Percentiles rank a stretch among this genome's conserved stretches.
Conservation (phyloP, 176 grass and related monocot species). For the Bothriochloa decipiens region DNA sequence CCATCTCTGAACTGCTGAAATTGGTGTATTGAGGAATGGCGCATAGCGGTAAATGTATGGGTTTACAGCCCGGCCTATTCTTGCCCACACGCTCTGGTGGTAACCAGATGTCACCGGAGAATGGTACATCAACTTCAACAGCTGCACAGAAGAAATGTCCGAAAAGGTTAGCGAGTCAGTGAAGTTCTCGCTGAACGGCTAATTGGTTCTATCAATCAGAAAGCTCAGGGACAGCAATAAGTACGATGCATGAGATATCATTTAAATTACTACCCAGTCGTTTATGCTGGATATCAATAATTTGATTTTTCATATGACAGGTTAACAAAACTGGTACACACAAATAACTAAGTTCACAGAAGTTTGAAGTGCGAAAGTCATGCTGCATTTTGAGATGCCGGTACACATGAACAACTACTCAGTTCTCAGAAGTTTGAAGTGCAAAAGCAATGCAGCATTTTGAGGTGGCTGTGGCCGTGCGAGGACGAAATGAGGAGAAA, state of each 20-base stretch:
- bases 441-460: not conserved
- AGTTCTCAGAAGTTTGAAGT: not conserved
- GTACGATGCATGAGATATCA: not conserved
- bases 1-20: constrained; percentile 84
- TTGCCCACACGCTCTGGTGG: constrained; percentile 84
- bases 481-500: not conserved
- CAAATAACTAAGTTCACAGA: constrained; percentile 10
- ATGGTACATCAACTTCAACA: constrained; percentile 92
- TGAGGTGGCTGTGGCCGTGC: not conserved
- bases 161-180: constrained; percentile 15
- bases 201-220: constrained; percentile 9
- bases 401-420: not conserved
- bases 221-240: not conserved
- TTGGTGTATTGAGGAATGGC: constrained; percentile 70
- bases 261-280: not conserved
- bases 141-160: constrained; percentile 49
- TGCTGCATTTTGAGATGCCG: not conserved
- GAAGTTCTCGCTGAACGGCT: constrained; percentile 4
- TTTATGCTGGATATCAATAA: not conserved
- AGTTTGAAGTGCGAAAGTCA: constrained; percentile 5
- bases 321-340: not conserved
- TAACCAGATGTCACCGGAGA: constrained; percentile 71
- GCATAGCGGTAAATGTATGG: constrained; percentile 69
- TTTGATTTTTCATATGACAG: not conserved
- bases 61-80: constrained; percentile 65